Base-by-base conservation (phyloP, 306 rosid genomes). In the Medicago lupulina region DNA sequence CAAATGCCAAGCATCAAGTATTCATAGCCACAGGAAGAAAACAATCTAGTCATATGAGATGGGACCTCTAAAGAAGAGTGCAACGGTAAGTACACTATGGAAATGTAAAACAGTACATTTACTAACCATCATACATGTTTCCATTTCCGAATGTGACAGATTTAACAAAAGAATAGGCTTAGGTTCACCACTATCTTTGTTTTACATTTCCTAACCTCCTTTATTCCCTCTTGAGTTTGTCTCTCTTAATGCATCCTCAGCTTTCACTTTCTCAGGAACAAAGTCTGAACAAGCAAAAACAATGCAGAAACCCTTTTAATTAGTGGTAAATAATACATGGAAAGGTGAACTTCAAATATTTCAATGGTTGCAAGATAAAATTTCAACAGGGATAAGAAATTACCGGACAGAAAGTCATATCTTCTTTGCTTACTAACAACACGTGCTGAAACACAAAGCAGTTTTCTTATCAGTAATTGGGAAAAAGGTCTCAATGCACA, bases 391-490 rank as follows among this genome's bases (percentile, higher is more conserved):
- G 80, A 59, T 58, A 17, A 15, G 50, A 21, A 77, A 70, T 41
- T 85, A 95, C 99, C 97, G 70, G 93, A 87, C 81, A 95, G 97
- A 83, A 95, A 95, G 81, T 95, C 97, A 6, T 84, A 95, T 89
- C 91, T 84, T 73, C 82, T 86, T 81, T 74, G 82, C 83, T 85
- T 92, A 77, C 70, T 70, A 25, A 92, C 96, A 70, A 80, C 97
- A 67, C 90, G 59, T 49, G 99, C 99, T 92, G 97, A 81, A 90
- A 92, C 54, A 50, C 78, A 57, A 77, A 49, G 79, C 43, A 50
- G 39, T 61, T 21, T 16, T 31, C 18, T 71, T 50, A 79, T 44
- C 19, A 79, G 67, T 41, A 57, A 75, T 47, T 55, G 49, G 36
- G 53, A 73, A 58, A 74, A 63, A 70, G 18, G 49, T 54, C 57